Evolutionary conservation across 2,329 filamentous ascomycete species (phyloP).

Genomic region (Sporothrix pseudoabietina): DNA sequence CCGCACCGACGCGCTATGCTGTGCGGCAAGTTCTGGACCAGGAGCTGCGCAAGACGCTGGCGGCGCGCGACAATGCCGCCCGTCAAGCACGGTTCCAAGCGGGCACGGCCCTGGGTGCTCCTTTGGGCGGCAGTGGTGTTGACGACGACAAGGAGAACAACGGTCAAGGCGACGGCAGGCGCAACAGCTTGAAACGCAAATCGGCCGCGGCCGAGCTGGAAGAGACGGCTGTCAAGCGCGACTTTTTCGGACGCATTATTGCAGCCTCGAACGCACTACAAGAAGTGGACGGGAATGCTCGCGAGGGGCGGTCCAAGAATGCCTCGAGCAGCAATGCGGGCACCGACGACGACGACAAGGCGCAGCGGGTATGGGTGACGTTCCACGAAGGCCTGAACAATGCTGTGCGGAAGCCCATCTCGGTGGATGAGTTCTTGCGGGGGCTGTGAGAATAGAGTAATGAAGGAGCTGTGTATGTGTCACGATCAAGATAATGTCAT

Average conservation of each 20-base stretch:
- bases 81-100: conserved; percentile 66
- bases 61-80: conserved; percentile 65
- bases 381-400: conserved; percentile 92
- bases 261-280: conserved; percentile 36
- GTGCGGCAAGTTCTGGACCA: conserved; percentile 91
- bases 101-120: conserved; percentile 45
- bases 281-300: conserved; percentile 47
- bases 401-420: conserved; percentile 85
- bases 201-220: conserved; percentile 8
- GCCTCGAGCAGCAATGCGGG: conserved; percentile 35
- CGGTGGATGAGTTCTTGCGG: conserved; percentile 74
- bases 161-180: background rate
- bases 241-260: conserved; percentile 83
- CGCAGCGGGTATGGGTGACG: conserved; percentile 75
- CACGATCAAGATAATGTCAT: background rate
- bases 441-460: conserved; percentile 52
- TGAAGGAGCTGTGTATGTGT: background rate
- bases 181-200: conserved; percentile 46
- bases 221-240: conserved; percentile 60
- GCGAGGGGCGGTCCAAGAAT: conserved; percentile 1
- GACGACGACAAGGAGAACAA: conserved; percentile 24
- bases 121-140: conserved; percentile 18
- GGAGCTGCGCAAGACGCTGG: conserved; percentile 75
- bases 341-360: conserved; percentile 43
- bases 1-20: conserved; percentile 81